A percentile compares a stretch with the other conserved stretches of the same genome.
phyloP scores from a whole-genome alignment of 2,329 filamentous ascomycete species.

The Xylaria sp. region DNA sequence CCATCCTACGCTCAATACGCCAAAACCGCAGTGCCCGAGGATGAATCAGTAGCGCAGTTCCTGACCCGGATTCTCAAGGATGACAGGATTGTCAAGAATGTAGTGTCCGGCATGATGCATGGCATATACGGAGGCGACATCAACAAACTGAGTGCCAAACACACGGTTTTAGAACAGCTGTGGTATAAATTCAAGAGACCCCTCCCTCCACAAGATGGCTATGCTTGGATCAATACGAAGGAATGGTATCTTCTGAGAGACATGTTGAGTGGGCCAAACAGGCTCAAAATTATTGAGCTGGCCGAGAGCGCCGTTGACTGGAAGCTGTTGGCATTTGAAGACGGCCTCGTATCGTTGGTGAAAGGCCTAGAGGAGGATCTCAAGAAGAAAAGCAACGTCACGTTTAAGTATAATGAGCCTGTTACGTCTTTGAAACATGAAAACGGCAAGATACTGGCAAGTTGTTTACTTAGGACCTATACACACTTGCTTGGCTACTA shows the following conservation, averaged over 20 bases:
- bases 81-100: conserved; percentile 71
- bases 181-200: conserved; percentile 53
- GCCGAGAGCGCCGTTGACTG: conserved; percentile 44
- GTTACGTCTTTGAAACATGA: conserved; percentile 60
- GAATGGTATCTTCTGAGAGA: conserved; percentile 42
- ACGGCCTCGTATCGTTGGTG: conserved; percentile 72
- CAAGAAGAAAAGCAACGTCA: conserved; percentile 66
- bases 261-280: conserved; percentile 42
- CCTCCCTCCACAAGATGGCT: neutral
- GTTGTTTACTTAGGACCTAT: conserved; percentile 27
- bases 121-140: conserved; percentile 95
- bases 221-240: conserved; percentile 36
- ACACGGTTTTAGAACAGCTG: conserved; percentile 65
- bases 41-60: conserved; percentile 79
- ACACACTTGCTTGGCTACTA: neutral
- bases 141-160: conserved; percentile 78
- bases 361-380: conserved; percentile 65
- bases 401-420: conserved; percentile 61
- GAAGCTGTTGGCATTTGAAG: conserved; percentile 60
- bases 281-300: conserved; percentile 44
- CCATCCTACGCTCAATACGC: neutral
- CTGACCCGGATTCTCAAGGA: conserved; percentile 64
- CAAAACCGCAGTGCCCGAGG: conserved; percentile 50
- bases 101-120: conserved; percentile 81
- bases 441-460: conserved; percentile 57